A percentile compares a stretch with the other conserved stretches of the same genome.
These are phyloP conservation scores for Baeospora myosura DNA, from an alignment of 1,284 basidiomycete species.

Conservation along the genomic window DNA sequence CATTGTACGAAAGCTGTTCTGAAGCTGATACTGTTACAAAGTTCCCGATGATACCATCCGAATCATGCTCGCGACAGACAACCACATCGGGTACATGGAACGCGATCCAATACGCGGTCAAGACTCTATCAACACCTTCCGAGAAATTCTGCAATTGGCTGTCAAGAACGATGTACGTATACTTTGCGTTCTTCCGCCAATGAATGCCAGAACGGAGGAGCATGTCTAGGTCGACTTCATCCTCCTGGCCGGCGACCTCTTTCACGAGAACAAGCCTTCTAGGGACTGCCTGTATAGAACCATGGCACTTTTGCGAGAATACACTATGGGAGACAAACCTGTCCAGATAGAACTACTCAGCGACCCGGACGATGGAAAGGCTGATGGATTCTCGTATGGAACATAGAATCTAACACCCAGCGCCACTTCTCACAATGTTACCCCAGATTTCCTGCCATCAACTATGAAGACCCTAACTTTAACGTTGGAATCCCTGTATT, in stretches of 20 bases:
- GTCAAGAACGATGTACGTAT: constrained; percentile 78
- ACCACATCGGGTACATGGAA: constrained; percentile 94
- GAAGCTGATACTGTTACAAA: constrained; percentile 19
- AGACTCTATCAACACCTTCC: constrained; percentile 94
- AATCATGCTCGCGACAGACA: constrained; percentile 89
- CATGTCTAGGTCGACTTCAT: constrained; percentile 80
- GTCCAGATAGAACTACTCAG: constrained; percentile 87
- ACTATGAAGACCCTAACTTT: constrained; percentile 95
- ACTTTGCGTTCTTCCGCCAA: background rate
- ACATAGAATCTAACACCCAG: constrained; percentile 3
- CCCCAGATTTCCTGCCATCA: constrained; percentile 87
- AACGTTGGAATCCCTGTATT: constrained; percentile 95
- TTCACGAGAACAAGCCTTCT: constrained; percentile 96
- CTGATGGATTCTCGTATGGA: constrained; percentile 75
- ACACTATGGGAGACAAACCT: constrained; percentile 83
- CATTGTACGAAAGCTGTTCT: background rate
- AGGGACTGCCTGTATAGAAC: constrained; percentile 84
- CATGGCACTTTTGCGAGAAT: constrained; percentile 86
- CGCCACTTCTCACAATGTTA: constrained; percentile 17
- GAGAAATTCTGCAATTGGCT: constrained; percentile 88
- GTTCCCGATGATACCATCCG: constrained; percentile 65
- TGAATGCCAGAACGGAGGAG: constrained; percentile 5
- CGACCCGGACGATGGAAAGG: constrained; percentile 85
- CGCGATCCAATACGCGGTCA: constrained; percentile 91
- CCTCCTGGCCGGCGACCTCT: constrained; percentile 91